A percentile compares a stretch with the other conserved stretches of the same genome.
Evolutionary conservation across 2,329 filamentous ascomycete species (phyloP).

Genomic region (Beauveria sp.): DNA sequence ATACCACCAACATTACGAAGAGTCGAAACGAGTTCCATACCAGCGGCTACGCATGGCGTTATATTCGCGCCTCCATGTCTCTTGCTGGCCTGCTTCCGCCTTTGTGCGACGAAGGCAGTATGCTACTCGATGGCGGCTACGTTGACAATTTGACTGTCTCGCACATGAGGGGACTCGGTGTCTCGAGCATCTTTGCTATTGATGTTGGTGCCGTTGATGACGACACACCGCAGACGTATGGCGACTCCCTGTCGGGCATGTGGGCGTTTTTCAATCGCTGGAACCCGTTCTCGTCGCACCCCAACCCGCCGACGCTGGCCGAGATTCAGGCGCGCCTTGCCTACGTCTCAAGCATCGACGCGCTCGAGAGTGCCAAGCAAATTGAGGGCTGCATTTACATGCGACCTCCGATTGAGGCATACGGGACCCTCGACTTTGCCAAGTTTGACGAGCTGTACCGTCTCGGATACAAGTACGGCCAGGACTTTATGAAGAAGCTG

Average conservation of each 20-base stretch:
- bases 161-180: slow-evolving; percentile 92
- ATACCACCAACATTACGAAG: slow-evolving; percentile 97
- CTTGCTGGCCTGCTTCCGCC: slow-evolving; percentile 87
- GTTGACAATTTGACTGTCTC: slow-evolving; percentile 95
- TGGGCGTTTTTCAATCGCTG: slow-evolving; percentile 95
- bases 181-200: slow-evolving; percentile 89
- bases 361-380: slow-evolving; percentile 84
- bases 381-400: slow-evolving; percentile 92
- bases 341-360: slow-evolving; percentile 92
- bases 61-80: slow-evolving; percentile 94
- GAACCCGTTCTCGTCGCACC: slow-evolving; percentile 85
- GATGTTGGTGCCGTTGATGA: slow-evolving; percentile 93
- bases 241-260: slow-evolving; percentile 87
- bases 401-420: slow-evolving; percentile 87
- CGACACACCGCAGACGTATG: slow-evolving; percentile 83
- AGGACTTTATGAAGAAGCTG: slow-evolving; percentile 68
- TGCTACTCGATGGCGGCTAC: slow-evolving; percentile 94
- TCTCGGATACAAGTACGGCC: slow-evolving; percentile 79
- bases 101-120: slow-evolving; percentile 91
- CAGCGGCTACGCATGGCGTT: slow-evolving; percentile 94
- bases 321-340: slow-evolving; percentile 94
- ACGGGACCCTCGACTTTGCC: slow-evolving; percentile 90
- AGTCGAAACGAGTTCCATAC: slow-evolving; percentile 88
- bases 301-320: slow-evolving; percentile 88
- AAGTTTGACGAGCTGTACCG: slow-evolving; percentile 97